Base-by-base conservation (phyloP, 306 rosid genomes). In the Cicer judaicum region DNA sequence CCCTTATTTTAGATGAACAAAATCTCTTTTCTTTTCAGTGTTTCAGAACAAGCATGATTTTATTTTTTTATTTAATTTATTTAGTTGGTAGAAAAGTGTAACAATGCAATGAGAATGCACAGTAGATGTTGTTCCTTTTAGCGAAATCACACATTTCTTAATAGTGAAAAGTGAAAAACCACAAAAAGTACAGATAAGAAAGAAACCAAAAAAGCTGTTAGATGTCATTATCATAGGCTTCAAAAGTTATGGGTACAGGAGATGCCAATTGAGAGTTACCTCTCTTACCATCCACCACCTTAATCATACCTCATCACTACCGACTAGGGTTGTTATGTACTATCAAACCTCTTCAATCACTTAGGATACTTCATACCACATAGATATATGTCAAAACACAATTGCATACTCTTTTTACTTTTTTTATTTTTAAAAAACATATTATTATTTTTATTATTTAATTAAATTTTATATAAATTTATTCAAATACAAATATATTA, bases 161-260 rank as follows among this genome's bases (percentile, higher is more conserved):
- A 61, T 74, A 67, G 73, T 84, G 84, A 42, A 78, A 76, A 84
- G 73, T 82, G 84, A 42, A 78, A 76, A 84, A 74, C 75, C 12
- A 59, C 15, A 41, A 50, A 13, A 13, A 55, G 76, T 70, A 72
- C 62, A 54, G 15, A 65, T 13, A 76, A 74, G 49, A 76, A 74
- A 49, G 60, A 78, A 80, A 67, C 43, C 73, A 39, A 76, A 80
- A 86, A 90, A 77, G 85, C 84, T 80, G 88, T 82, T 88, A 68
- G 80, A 84, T 87, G 89, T 88, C 90, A 88, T 84, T 85, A 80
- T 88, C 90, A 83, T 68, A 63, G 86, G 62, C 81, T 84, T 87
- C 64, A 75, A 90, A 90, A 86, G 78, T 80, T 67, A 82, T 85
- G 86, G 85, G 82, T 68, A 80, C 73, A 80, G 78, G 90, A 64